Percentiles rank a stretch among this genome's conserved stretches.
These are phyloP conservation scores for Diaporthe eres DNA, from an alignment of 2,329 filamentous ascomycete species.

Conservation along the genomic window DNA sequence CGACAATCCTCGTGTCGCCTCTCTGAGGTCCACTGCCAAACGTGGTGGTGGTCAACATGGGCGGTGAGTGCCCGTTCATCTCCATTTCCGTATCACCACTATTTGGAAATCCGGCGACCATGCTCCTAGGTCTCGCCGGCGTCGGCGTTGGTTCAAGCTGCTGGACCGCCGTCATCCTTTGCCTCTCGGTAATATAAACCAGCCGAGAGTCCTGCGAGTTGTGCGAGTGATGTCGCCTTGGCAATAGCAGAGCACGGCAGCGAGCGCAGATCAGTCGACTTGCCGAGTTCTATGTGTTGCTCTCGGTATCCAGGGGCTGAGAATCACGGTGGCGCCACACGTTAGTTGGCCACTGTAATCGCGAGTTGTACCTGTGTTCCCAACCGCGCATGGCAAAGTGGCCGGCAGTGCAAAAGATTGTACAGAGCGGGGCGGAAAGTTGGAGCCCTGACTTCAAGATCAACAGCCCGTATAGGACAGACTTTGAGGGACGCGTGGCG, in stretches of 20 bases:
- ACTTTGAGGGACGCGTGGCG: conserved; percentile 13
- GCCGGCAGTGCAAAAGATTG: conserved; percentile 26
- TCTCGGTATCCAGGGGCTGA: neutral
- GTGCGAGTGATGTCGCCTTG: neutral
- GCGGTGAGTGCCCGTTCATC: conserved; percentile 45
- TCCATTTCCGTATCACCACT: conserved; percentile 54
- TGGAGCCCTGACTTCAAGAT: conserved; percentile 29
- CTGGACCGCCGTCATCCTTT: conserved; percentile 43
- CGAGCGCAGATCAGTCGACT: neutral
- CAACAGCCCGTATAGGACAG: conserved; percentile 17
- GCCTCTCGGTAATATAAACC: neutral
- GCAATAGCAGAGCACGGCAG: neutral
- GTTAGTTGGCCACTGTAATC: conserved; percentile 31
- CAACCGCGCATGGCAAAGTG: conserved; percentile 40
- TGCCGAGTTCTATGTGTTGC: neutral
- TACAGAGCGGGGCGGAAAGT: conserved; percentile 29
- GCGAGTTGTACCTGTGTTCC: conserved; percentile 23
- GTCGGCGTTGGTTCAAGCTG: conserved; percentile 46
- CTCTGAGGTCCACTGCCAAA: conserved; percentile 62
- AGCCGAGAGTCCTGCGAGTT: neutral
- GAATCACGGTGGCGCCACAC: conserved; percentile 8
- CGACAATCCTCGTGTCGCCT: conserved; percentile 71
- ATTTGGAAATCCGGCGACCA: conserved; percentile 42
- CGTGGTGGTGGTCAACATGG: conserved; percentile 53
- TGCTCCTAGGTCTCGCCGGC: conserved; percentile 46